Evolutionary conservation across 306 rosid species (phyloP).

Genomic region (Dryas drummondii): DNA sequence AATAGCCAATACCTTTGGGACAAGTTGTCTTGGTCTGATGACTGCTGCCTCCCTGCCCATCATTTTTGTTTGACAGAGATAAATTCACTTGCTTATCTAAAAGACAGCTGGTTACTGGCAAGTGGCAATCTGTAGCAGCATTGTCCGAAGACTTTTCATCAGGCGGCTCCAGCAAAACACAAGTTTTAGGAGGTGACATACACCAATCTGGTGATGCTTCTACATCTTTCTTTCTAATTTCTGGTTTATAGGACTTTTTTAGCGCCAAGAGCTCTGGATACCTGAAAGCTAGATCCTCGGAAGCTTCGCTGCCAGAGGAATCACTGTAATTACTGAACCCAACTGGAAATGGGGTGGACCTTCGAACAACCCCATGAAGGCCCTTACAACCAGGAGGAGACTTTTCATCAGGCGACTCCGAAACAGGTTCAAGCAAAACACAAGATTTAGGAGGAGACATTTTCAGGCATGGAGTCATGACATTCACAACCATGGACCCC

Average conservation of each 20-base stretch:
- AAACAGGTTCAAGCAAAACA: constrained; percentile 77
- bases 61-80: constrained; percentile 15
- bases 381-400: constrained; percentile 26
- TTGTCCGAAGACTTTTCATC: constrained; percentile 46
- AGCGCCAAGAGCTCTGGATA: constrained; percentile 70
- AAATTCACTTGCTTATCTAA: constrained; percentile 23
- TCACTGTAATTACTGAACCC: constrained; percentile 46
- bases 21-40: constrained; percentile 33
- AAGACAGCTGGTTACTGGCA: constrained; percentile 16
- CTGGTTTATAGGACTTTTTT: constrained; percentile 40
- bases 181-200: constrained; percentile 85
- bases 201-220: constrained; percentile 79
- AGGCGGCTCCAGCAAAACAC: constrained; percentile 70
- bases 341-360: constrained; percentile 79
- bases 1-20: constrained; percentile 47
- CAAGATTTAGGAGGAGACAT: constrained; percentile 92
- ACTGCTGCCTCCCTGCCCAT: constrained; percentile 29
- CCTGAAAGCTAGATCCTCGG: constrained; percentile 50
- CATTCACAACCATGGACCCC: constrained; percentile 48
- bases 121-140: constrained; percentile 25
- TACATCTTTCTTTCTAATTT: constrained; percentile 40
- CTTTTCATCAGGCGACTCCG: constrained; percentile 31
- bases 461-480: constrained; percentile 72
- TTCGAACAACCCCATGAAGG: constrained; percentile 32
- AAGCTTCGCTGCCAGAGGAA: constrained; percentile 44